A percentile compares a stretch with the other conserved stretches of the same genome.
phyloP scores from a whole-genome alignment of 257 asterid genomes.

The Nicotiana sylvestris region DNA sequence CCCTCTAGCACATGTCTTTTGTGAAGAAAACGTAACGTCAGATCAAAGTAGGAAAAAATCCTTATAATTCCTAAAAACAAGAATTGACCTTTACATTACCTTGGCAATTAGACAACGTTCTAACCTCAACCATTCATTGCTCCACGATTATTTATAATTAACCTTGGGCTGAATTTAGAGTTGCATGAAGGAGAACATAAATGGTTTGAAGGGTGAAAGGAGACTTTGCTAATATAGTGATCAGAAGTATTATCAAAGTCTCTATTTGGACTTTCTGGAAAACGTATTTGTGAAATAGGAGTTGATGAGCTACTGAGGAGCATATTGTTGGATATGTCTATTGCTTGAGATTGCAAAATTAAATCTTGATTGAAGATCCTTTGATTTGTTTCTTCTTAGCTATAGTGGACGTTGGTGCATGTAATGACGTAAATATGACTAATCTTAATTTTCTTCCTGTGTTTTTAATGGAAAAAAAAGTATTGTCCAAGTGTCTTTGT shows the following conservation, averaged over 20 bases:
- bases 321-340: background rate
- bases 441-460: too few relatives aligned
- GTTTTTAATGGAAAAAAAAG: too few relatives aligned
- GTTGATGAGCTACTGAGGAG: conserved; percentile 30
- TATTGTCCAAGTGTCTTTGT: too few relatives aligned
- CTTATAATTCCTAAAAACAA: too few relatives aligned
- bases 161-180: background rate
- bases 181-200: conserved; percentile 16
- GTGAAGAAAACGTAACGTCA: too few relatives aligned
- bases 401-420: too few relatives aligned
- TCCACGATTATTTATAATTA: background rate
- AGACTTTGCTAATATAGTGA: background rate
- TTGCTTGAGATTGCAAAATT: background rate
- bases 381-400: too few relatives aligned
- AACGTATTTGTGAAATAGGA: conserved; percentile 21
- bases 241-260: conserved; percentile 7
- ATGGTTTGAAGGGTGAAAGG: conserved; percentile 14
- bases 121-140: background rate
- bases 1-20: too few relatives aligned
- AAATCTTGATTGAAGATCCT: background rate
- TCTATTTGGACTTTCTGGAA: conserved; percentile 16
- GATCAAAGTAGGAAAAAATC: background rate
- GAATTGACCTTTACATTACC: background rate
- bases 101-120: background rate
- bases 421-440: too few relatives aligned